Conservation (phyloP, 2,329 filamentous ascomycete genomes). For the Epichloe bromicola region DNA sequence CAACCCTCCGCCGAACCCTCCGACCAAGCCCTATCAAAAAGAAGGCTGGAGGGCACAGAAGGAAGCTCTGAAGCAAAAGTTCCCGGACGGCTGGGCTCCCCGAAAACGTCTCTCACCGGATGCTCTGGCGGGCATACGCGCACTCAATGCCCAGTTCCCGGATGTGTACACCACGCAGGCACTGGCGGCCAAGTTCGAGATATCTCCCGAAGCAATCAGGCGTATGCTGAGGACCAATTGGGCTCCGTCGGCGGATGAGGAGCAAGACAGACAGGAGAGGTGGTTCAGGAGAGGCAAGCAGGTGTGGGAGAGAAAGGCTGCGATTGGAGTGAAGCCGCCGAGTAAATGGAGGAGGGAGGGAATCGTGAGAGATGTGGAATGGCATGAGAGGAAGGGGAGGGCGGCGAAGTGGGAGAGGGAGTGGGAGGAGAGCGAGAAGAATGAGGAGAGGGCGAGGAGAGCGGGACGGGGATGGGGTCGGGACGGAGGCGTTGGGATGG, state of each 20-base stretch:
- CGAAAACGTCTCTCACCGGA: conserved; percentile 83
- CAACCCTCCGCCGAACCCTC: neutral
- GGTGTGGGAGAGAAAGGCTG: conserved; percentile 47
- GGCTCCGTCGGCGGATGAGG: conserved; percentile 46
- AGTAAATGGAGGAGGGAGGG: conserved; percentile 45
- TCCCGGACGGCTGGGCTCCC: conserved; percentile 69
- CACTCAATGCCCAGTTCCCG: conserved; percentile 66
- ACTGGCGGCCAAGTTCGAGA: conserved; percentile 66
- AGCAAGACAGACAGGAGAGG: conserved; percentile 41
- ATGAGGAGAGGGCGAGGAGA: conserved; percentile 13
- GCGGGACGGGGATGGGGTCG: conserved; percentile 3
- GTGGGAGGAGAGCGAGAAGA: conserved; percentile 19
- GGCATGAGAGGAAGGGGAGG: conserved; percentile 22
- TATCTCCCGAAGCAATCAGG: conserved; percentile 78
- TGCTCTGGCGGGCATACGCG: conserved; percentile 77
- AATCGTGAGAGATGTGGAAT: conserved; percentile 30
- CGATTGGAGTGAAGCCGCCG: conserved; percentile 48
- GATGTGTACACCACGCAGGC: conserved; percentile 60
- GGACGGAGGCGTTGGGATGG: neutral
- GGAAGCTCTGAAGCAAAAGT: conserved; percentile 59
- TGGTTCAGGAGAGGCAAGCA: conserved; percentile 49
- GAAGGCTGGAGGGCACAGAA: conserved; percentile 68
- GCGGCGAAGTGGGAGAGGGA: conserved; percentile 16
- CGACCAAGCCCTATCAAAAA: neutral
- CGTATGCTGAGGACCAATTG: conserved; percentile 76